Evolutionary conservation across 371 early-diverging fungal genomes (phyloP), one percentile per base, ranked within the genome.

Genomic region (Mucor piriformis): DNA sequence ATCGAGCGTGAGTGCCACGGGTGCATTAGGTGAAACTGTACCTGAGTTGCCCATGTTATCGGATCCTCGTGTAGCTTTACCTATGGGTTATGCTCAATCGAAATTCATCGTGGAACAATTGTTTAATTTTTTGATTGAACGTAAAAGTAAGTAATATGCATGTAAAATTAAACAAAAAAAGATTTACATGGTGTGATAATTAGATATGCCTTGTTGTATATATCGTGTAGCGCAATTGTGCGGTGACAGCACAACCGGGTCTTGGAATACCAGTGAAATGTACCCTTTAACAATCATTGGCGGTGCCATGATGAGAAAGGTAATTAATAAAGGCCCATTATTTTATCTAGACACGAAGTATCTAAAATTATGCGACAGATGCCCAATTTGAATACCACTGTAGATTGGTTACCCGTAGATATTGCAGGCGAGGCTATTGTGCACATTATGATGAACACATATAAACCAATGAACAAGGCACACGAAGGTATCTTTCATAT

Each of bases 221-320:
- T 56, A 74, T 27, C 77, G 82, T 24, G 44, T 77, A 34, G 78
- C 78, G 20, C 82, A 81, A 50, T 65, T 78, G 13, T 70, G 71
- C 24, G 82, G 78, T n/a, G 77, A 82, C 27, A 63, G 72, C 11
- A 37, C 25, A 0, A 59, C 70, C 32, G 79, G 77, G 2, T 60
- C 61, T 3, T 82, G 82, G 82, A 82, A 79, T 21, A 60, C 52
- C 1, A 51, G 48, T 5, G 82, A 79, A 47, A 74, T 76, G 21
- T 72, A 65, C n/a, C 70, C 78, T 0, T 32, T 76, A 1, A 67
- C 74, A 67, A 54, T 77, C 32, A 34, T 72, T 13, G 66, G 71
- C 40, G 77, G 77, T 27, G 73, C 65, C 38, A 2, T n/a, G 50
- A 53, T 57, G 42, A 50, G 59, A 3, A 57, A 66, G 53, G 64